phyloP scores from a whole-genome alignment of 208 protist genomes.

The Ichthyophonus hoferi region DNA sequence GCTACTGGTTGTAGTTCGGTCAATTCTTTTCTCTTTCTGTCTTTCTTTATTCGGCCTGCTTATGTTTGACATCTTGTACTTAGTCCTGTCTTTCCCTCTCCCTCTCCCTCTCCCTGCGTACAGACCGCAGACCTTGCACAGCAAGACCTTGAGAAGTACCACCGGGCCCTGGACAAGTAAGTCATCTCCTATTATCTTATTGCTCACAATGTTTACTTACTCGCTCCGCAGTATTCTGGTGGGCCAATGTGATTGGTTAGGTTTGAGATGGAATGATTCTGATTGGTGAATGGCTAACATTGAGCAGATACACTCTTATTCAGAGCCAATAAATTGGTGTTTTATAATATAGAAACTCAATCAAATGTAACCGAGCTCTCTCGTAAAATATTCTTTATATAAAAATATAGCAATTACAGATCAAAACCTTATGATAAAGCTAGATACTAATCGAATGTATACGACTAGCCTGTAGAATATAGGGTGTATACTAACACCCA shows the following conservation, averaged over 20 bases:
- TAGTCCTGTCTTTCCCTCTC: neutral
- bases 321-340: too few relatives aligned
- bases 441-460: too few relatives aligned
- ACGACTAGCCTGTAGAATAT: neutral
- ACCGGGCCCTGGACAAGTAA: slow-evolving; percentile 56
- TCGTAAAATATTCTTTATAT: neutral
- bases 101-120: neutral
- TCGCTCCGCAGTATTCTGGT: too few relatives aligned
- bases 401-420: neutral
- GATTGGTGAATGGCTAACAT: too few relatives aligned
- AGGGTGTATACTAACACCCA: neutral
- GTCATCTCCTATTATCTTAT: too few relatives aligned
- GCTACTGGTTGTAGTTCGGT: too few relatives aligned
- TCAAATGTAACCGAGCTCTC: neutral
- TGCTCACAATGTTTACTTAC: too few relatives aligned
- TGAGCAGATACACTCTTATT: too few relatives aligned
- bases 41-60: neutral
- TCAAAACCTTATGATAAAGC: neutral
- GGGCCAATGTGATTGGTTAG: too few relatives aligned
- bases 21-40: neutral
- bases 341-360: too few relatives aligned
- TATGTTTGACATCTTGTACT: neutral
- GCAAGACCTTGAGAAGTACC: slow-evolving; percentile 63
- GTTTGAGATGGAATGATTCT: too few relatives aligned
- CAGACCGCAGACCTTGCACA: slow-evolving; percentile 49